These are phyloP conservation scores for Claviceps purpurea DNA, from an alignment of 2,329 filamentous ascomycete genomes.

Conservation along the genomic window DNA sequence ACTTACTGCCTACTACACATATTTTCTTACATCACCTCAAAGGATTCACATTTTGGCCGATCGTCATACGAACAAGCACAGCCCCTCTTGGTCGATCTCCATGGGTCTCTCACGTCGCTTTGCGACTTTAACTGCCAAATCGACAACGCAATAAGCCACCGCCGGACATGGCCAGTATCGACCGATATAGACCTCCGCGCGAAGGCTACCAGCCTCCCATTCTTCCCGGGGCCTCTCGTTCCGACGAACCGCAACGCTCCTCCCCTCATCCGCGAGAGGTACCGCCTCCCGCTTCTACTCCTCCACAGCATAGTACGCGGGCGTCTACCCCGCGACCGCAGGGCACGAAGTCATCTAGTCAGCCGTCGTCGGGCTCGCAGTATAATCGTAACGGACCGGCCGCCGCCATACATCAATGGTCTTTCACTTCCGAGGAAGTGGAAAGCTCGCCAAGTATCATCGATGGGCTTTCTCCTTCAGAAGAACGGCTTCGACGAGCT, in stretches of 20 bases:
- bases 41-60: not conserved
- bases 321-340: conserved; percentile 41
- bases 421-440: conserved; percentile 75
- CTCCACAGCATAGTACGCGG: conserved; percentile 40
- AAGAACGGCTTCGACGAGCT: conserved; percentile 68
- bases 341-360: conserved; percentile 28
- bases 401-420: conserved; percentile 56
- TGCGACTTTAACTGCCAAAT: conserved; percentile 11
- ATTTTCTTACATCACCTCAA: not conserved
- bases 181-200: conserved; percentile 42
- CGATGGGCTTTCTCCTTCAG: conserved; percentile 62
- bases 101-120: conserved; percentile 13
- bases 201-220: conserved; percentile 44
- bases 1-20: not conserved
- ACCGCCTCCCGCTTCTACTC: conserved; percentile 48
- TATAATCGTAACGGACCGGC: conserved; percentile 25
- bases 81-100: conserved; percentile 6
- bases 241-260: conserved; percentile 32
- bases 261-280: conserved; percentile 42
- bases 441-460: conserved; percentile 70
- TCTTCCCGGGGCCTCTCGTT: conserved; percentile 24
- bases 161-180: conserved; percentile 42
- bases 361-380: conserved; percentile 27
- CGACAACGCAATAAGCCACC: conserved; percentile 11
- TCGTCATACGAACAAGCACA: not conserved